These are phyloP conservation scores for Floccularia luteovirens DNA, from an alignment of 768 basidiomycete species.

Conservation along the genomic window DNA sequence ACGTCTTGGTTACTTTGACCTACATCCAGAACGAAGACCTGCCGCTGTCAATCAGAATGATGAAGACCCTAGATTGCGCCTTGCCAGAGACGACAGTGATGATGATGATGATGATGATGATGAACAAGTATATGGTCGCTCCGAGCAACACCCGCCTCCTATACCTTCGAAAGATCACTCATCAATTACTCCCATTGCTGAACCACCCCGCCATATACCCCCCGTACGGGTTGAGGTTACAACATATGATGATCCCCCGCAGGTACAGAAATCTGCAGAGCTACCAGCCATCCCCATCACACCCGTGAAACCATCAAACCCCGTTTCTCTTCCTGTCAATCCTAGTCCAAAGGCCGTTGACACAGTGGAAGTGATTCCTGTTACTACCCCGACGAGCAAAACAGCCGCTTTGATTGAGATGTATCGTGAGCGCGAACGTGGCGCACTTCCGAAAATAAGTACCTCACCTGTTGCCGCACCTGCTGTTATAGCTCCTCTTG, in stretches of 20 bases:
- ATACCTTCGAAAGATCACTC: slow-evolving; percentile 20
- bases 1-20: slow-evolving; percentile 67
- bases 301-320: neutral
- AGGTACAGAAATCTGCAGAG: neutral
- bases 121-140: slow-evolving; percentile 1
- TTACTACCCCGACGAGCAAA: slow-evolving; percentile 36
- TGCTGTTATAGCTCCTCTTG: slow-evolving; percentile 21
- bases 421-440: slow-evolving; percentile 71
- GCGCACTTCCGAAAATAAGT: slow-evolving; percentile 20
- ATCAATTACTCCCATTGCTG: slow-evolving; percentile 11
- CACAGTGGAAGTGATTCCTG: slow-evolving; percentile 10
- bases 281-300: neutral
- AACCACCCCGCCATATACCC: slow-evolving; percentile 10
- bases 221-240: slow-evolving; percentile 8
- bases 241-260: neutral
- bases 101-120: slow-evolving; percentile 18
- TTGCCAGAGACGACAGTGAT: slow-evolving; percentile 30
- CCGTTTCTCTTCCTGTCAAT: slow-evolving; percentile 1
- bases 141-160: slow-evolving; percentile 1
- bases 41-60: slow-evolving; percentile 18
- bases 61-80: slow-evolving; percentile 26
- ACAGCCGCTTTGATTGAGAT: slow-evolving; percentile 79
- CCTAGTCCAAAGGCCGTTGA: slow-evolving; percentile 7
- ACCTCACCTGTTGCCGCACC: slow-evolving; percentile 12
- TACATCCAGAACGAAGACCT: slow-evolving; percentile 67